These are phyloP conservation scores for Podospora sp. DNA, from an alignment of 495 filamentous ascomycete genomes.

Conservation along the genomic window DNA sequence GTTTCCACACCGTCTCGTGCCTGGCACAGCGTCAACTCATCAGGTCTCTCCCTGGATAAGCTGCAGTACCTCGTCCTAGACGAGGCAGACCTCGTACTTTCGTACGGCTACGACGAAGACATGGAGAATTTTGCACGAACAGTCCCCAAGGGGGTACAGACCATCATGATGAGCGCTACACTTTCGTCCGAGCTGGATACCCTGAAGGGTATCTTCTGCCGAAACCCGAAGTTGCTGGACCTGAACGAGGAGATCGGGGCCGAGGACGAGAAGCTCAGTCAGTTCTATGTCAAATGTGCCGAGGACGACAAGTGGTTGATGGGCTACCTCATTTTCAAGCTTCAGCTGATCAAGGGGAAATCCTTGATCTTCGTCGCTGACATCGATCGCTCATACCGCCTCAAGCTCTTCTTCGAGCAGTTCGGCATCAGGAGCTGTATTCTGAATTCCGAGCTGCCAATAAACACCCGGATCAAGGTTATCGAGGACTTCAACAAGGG, in stretches of 20 bases:
- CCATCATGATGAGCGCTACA: constrained; percentile 90
- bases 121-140: constrained; percentile 73
- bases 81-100: constrained; percentile 92
- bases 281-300: constrained; percentile 82
- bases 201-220: constrained; percentile 83
- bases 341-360: constrained; percentile 93
- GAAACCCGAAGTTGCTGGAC: constrained; percentile 73
- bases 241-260: constrained; percentile 70
- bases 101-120: constrained; percentile 92
- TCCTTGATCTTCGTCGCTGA: constrained; percentile 92
- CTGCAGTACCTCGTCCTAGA: constrained; percentile 86
- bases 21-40: constrained; percentile 67
- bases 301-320: constrained; percentile 98
- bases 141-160: constrained; percentile 84
- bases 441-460: constrained; percentile 90
- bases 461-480: constrained; percentile 89
- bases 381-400: constrained; percentile 87
- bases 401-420: constrained; percentile 96
- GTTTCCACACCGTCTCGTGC: constrained; percentile 84
- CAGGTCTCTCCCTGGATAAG: constrained; percentile 66
- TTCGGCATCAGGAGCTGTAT: constrained; percentile 94
- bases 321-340: constrained; percentile 89
- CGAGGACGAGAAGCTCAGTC: constrained; percentile 71
- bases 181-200: constrained; percentile 83
- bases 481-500: constrained; percentile 88